Conservation (phyloP, 108 stramenopile species). For the Pseudonitzschia pungens region DNA sequence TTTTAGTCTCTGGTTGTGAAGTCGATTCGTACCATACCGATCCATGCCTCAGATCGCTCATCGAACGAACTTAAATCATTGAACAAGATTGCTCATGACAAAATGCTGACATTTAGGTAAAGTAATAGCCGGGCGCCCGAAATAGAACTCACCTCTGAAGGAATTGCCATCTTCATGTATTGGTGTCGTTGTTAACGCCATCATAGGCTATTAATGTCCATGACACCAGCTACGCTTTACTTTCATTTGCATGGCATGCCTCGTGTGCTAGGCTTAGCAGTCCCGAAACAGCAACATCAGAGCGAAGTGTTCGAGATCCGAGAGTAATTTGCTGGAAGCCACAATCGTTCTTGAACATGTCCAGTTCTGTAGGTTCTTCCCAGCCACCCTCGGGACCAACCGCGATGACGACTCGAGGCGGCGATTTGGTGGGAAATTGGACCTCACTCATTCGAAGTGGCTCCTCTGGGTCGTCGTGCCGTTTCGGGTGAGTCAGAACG, state of each 20-base stretch:
- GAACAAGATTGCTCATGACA: too few relatives aligned
- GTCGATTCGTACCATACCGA: too few relatives aligned
- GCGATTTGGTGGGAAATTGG: conserved; percentile 47
- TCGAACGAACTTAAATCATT: too few relatives aligned
- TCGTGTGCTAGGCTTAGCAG: conserved; percentile 86
- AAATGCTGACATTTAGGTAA: too few relatives aligned
- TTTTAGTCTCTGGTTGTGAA: too few relatives aligned
- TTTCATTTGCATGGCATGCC: conserved; percentile 32
- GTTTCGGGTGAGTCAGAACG: conserved; percentile 79
- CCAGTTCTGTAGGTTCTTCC: conserved; percentile 86
- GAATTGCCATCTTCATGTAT: too few relatives aligned
- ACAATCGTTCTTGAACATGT: conserved; percentile 44
- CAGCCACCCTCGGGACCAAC: conserved; percentile 95
- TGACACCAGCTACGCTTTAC: background rate
- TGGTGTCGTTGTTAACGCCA: too few relatives aligned
- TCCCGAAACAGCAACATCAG: conserved; percentile 87
- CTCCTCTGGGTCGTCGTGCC: conserved; percentile 26
- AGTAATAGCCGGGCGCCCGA: too few relatives aligned
- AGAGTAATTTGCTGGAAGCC: conserved; percentile 86
- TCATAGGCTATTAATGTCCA: too few relatives aligned
- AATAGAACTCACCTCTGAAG: too few relatives aligned
- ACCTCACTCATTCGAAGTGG: conserved; percentile 57
- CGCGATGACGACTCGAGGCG: conserved; percentile 61
- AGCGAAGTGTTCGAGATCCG: conserved; percentile 79
- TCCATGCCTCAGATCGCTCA: too few relatives aligned